Percentiles rank a stretch among this genome's conserved stretches.
Conservation (phyloP, 139 green algal genomes). For the Tetradesmus lagerheimii region DNA sequence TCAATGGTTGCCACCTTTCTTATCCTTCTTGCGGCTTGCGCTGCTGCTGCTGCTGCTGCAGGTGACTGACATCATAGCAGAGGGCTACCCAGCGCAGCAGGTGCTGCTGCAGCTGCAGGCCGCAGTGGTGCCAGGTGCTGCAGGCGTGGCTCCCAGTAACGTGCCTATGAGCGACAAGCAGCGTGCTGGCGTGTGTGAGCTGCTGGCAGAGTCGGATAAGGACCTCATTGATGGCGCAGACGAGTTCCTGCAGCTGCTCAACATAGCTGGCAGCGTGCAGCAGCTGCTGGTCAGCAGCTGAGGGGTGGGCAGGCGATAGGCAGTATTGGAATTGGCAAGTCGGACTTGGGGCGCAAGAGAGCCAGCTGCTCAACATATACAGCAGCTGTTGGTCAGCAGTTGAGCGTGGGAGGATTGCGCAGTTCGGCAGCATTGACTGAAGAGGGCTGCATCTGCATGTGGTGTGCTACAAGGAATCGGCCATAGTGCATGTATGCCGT, state of each 20-base stretch:
- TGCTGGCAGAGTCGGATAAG: conserved; percentile 84
- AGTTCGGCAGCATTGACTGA: too few species aligned
- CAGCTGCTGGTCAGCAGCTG: conserved; percentile 15
- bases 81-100: conserved; percentile 83
- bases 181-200: conserved; percentile 44
- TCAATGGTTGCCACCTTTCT: too few species aligned
- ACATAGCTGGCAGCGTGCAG: conserved; percentile 65
- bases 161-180: conserved; percentile 10
- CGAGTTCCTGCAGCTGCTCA: conserved; percentile 90
- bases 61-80: conserved; percentile 76
- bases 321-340: too few species aligned
- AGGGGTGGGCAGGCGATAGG: too few species aligned
- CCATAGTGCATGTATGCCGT: too few species aligned
- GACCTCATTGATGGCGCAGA: conserved; percentile 85
- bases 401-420: too few species aligned
- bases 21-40: not conserved
- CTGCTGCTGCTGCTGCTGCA: not conserved
- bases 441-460: too few species aligned
- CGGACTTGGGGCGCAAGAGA: too few species aligned
- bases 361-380: too few species aligned
- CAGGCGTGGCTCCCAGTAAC: not conserved
- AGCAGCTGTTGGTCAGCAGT: too few species aligned
- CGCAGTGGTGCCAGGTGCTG: conserved; percentile 30
- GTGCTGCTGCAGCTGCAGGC: conserved; percentile 87
- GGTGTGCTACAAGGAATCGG: too few species aligned